These are phyloP conservation scores for Cystobasidiaceae sp. DNA, from an alignment of 1,284 basidiomycete species.

Conservation along the genomic window DNA sequence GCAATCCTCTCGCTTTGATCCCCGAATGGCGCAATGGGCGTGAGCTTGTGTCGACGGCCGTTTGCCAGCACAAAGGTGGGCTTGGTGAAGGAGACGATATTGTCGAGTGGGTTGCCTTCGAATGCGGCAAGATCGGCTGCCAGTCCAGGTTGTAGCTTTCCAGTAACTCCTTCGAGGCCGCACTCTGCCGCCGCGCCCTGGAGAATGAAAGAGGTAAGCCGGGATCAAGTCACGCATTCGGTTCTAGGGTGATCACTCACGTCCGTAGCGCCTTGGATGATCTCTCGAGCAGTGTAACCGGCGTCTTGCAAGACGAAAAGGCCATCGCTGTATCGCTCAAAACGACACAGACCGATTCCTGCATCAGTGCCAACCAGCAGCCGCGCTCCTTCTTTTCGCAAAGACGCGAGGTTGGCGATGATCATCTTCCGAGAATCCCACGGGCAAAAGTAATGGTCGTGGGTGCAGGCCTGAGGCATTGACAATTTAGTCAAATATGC, in stretches of 20 bases:
- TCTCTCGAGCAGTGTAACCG: conserved; percentile 6
- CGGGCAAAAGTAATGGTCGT: conserved; percentile 15
- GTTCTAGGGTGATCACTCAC: too few relatives aligned
- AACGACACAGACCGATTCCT: conserved; percentile 20
- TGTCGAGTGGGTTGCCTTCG: conserved; percentile 10
- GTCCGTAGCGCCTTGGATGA: conserved; percentile 9
- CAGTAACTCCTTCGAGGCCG: background rate
- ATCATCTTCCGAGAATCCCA: conserved; percentile 14
- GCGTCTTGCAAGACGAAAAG: conserved; percentile 7
- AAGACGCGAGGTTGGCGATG: background rate
- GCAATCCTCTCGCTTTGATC: conserved; percentile 3
- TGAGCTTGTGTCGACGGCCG: background rate
- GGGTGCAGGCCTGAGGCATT: conserved; percentile 9
- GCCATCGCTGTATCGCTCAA: conserved; percentile 12
- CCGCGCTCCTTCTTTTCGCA: conserved; percentile 1
- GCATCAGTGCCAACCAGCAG: conserved; percentile 9
- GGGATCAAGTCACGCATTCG: too few relatives aligned
- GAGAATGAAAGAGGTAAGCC: background rate
- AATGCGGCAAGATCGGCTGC: conserved; percentile 18
- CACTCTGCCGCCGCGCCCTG: conserved; percentile 13
- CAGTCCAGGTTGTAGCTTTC: background rate
- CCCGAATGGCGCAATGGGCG: conserved; percentile 9
- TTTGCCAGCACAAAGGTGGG: conserved; percentile 4
- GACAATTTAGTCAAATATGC: too few relatives aligned
- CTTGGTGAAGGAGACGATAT: background rate